Conservation (phyloP, 1,139 yeast genomes). For the Martiniozyma asiatica region DNA sequence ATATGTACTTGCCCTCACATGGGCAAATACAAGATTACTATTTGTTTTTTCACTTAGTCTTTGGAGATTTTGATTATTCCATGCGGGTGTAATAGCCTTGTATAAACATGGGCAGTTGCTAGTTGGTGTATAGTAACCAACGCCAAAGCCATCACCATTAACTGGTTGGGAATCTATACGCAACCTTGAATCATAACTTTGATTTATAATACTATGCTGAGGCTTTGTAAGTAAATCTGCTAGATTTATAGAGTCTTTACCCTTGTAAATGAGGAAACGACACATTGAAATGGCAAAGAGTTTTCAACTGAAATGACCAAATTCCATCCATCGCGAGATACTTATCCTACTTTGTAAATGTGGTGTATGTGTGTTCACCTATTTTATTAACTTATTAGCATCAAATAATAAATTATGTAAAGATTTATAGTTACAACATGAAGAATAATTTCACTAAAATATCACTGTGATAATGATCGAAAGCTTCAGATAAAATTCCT, state of each 20-base stretch:
- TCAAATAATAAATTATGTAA: too few relatives aligned
- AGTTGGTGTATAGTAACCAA: slow-evolving; percentile 63
- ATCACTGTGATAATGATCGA: too few relatives aligned
- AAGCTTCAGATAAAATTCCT: too few relatives aligned
- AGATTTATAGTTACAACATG: too few relatives aligned
- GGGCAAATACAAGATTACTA: slow-evolving; percentile 79
- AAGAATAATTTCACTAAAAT: too few relatives aligned
- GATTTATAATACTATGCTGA: slow-evolving; percentile 94
- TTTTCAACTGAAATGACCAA: slow-evolving; percentile 3
- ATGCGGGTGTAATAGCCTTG: slow-evolving; percentile 93
- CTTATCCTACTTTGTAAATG: too few relatives aligned
- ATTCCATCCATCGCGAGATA: background rate
- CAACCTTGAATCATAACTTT: slow-evolving; percentile 81
- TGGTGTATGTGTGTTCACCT: too few relatives aligned
- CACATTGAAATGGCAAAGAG: slow-evolving; percentile 29
- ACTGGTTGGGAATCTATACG: slow-evolving; percentile 86
- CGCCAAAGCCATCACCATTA: slow-evolving; percentile 97
- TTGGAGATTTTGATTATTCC: slow-evolving; percentile 89
- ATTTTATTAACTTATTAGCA: too few relatives aligned
- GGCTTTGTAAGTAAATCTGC: slow-evolving; percentile 87
- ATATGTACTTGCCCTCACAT: slow-evolving; percentile 91
- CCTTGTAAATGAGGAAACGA: slow-evolving; percentile 46
- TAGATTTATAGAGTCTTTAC: slow-evolving; percentile 70
- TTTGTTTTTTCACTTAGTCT: slow-evolving; percentile 80
- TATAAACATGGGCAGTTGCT: slow-evolving; percentile 64